A percentile compares a stretch with the other conserved stretches of the same genome.
These are phyloP conservation scores for Colletotrichum theobromicola DNA, from an alignment of 2,329 filamentous ascomycete species.

Conservation along the genomic window DNA sequence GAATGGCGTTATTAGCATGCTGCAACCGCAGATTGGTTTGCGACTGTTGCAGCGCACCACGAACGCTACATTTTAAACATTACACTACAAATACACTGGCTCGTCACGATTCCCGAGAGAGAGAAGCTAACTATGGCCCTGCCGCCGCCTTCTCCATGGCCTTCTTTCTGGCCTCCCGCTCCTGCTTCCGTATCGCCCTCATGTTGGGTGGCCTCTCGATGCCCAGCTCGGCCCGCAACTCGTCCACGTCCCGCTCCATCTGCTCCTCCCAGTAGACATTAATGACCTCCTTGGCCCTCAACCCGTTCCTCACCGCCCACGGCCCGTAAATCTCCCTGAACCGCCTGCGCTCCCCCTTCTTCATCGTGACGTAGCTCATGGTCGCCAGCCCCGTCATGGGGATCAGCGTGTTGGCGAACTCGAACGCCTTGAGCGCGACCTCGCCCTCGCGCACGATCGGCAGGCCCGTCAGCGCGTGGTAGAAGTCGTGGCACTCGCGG, in stretches of 20 bases:
- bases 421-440: slow-evolving; percentile 96
- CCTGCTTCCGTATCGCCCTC: slow-evolving; percentile 74
- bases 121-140: neutral
- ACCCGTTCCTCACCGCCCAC: slow-evolving; percentile 88
- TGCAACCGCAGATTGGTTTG: slow-evolving; percentile 8
- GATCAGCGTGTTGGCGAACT: slow-evolving; percentile 91
- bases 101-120: neutral
- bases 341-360: slow-evolving; percentile 76
- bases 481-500: slow-evolving; percentile 96
- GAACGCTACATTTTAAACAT: neutral
- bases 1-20: slow-evolving; percentile 13
- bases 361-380: slow-evolving; percentile 85
- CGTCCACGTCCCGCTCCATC: slow-evolving; percentile 81
- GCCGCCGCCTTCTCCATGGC: slow-evolving; percentile 53
- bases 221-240: slow-evolving; percentile 74
- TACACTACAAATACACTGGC: slow-evolving; percentile 1
- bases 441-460: slow-evolving; percentile 95
- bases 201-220: slow-evolving; percentile 91
- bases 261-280: slow-evolving; percentile 99
- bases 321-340: slow-evolving; percentile 82
- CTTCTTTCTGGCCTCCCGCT: slow-evolving; percentile 71
- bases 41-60: neutral
- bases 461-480: slow-evolving; percentile 90
- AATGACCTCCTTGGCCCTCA: slow-evolving; percentile 79
- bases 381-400: slow-evolving; percentile 94